phyloP scores from a whole-genome alignment of 768 basidiomycete species.

The Dendrothele bispora region DNA sequence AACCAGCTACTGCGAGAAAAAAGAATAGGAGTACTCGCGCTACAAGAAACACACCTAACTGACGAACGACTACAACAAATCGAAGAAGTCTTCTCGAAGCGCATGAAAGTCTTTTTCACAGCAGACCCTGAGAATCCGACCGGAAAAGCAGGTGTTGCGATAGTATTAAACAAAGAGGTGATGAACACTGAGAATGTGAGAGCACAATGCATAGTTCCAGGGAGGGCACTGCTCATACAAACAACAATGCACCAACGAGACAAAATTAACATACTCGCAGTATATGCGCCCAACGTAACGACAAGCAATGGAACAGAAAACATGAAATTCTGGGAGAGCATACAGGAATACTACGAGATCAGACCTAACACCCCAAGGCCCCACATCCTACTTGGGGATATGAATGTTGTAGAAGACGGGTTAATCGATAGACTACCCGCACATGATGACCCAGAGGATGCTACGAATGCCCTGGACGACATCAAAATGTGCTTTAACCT shows the following conservation, averaged over 20 bases:
- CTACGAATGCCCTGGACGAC: constrained; percentile 13
- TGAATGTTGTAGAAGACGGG: constrained; percentile 40
- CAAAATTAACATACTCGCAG: constrained; percentile 23
- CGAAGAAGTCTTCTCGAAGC: background rate
- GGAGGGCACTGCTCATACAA: constrained; percentile 20
- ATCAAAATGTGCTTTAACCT: constrained; percentile 21
- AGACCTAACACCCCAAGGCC: constrained; percentile 14
- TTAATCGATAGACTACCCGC: constrained; percentile 35
- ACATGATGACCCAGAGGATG: constrained; percentile 9
- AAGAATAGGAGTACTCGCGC: constrained; percentile 23
- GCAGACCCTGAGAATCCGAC: constrained; percentile 12
- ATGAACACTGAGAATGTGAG: constrained; percentile 14
- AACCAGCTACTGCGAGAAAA: constrained; percentile 19
- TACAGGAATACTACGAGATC: constrained; percentile 8
- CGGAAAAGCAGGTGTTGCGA: constrained; percentile 27
- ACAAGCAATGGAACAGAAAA: constrained; percentile 14
- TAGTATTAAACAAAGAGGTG: constrained; percentile 31
- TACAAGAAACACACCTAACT: constrained; percentile 32
- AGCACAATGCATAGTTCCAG: constrained; percentile 18
- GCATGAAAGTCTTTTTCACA: constrained; percentile 18
- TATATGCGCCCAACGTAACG: constrained; percentile 34
- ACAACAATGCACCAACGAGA: constrained; percentile 15
- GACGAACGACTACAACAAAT: constrained; percentile 6
- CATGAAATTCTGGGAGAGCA: constrained; percentile 25
- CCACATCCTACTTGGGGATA: constrained; percentile 38